A percentile compares a stretch with the other conserved stretches of the same genome.
Conservation (phyloP, 2,329 filamentous ascomycete species). For the Aspergillus carbonarius region DNA sequence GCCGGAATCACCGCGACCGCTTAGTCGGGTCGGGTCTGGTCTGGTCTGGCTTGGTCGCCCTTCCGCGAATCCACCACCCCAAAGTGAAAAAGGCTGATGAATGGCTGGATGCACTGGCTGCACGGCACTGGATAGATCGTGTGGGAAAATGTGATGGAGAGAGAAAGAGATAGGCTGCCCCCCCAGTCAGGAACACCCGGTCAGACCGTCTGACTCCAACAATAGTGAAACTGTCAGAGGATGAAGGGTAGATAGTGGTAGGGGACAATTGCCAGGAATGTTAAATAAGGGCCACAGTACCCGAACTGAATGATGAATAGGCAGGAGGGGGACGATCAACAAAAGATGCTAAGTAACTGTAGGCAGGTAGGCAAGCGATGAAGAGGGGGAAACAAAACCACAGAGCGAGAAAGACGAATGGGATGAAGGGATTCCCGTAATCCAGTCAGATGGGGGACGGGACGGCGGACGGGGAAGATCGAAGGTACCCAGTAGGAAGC, state of each 20-base stretch:
- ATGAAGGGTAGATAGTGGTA: background rate
- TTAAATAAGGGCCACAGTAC: background rate
- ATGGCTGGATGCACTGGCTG: background rate
- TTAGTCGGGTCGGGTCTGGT: slow-evolving; percentile 8
- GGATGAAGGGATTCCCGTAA: slow-evolving; percentile 18
- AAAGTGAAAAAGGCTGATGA: background rate
- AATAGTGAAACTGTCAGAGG: background rate
- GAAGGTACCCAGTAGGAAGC: slow-evolving; percentile 8
- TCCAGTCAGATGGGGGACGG: slow-evolving; percentile 18
- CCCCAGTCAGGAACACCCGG: background rate
- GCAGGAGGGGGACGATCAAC: background rate
- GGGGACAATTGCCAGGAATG: background rate
- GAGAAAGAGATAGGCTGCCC: background rate
- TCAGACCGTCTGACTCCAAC: background rate
- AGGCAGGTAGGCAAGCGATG: background rate
- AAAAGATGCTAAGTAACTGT: background rate
- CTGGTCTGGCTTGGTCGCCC: slow-evolving; percentile 6
- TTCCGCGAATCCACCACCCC: slow-evolving; percentile 12
- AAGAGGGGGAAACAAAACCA: slow-evolving; percentile 5
- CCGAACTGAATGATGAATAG: background rate
- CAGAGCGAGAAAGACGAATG: slow-evolving; percentile 11
- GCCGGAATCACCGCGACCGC: slow-evolving; percentile 17
- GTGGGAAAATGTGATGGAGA: slow-evolving; percentile 8
- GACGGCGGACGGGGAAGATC: slow-evolving; percentile 19
- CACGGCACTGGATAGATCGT: slow-evolving; percentile 17